Conservation (phyloP, 2,329 filamentous ascomycete genomes). For the Fusarium redolens region DNA sequence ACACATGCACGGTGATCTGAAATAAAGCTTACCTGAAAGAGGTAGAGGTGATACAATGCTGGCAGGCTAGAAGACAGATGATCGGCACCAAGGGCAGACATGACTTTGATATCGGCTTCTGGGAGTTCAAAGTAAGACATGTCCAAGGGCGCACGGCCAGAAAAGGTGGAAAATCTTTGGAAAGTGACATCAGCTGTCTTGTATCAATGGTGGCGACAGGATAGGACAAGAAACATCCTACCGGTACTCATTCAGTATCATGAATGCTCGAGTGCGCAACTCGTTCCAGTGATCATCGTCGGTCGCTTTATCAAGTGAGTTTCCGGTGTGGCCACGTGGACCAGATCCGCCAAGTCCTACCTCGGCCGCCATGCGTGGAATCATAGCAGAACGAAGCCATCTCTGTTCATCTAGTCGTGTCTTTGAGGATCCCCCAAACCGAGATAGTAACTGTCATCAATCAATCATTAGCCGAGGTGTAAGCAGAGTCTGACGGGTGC, state of each 20-base stretch:
- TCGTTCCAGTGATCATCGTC: neutral
- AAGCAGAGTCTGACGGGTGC: neutral
- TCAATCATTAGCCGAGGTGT: too few species aligned
- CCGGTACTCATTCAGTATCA: neutral
- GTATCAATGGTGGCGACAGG: too few species aligned
- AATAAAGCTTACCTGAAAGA: neutral
- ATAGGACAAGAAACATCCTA: neutral
- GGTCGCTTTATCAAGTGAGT: neutral
- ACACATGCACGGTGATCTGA: too few species aligned
- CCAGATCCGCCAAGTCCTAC: neutral
- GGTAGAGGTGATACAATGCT: neutral
- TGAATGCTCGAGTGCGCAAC: neutral
- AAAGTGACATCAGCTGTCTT: too few species aligned
- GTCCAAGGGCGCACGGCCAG: neutral
- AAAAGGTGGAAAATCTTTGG: neutral
- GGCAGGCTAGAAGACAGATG: neutral
- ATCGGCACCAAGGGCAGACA: neutral
- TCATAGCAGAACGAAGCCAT: neutral
- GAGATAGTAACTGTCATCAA: neutral
- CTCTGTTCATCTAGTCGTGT: neutral
- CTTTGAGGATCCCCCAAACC: neutral
- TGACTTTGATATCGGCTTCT: neutral
- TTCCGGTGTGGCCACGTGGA: neutral
- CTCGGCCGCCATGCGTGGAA: neutral
- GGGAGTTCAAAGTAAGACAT: neutral